These are phyloP conservation scores for Aspergillus pseudoglaucus DNA, from an alignment of 2,329 filamentous ascomycete species.

Conservation along the genomic window DNA sequence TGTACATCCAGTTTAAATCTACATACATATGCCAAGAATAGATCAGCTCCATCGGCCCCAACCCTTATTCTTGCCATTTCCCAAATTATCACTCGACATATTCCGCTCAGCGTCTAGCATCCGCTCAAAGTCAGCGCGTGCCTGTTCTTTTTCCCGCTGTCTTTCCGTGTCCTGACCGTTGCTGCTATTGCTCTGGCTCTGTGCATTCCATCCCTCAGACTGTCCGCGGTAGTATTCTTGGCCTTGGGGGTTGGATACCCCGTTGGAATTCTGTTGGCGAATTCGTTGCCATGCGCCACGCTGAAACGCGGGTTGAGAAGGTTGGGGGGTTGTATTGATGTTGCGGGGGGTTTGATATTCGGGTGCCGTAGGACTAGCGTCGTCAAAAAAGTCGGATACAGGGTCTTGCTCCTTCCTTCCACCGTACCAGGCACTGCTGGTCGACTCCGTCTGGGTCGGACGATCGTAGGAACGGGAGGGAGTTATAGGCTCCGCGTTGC, in stretches of 20 bases:
- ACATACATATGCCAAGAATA: neutral
- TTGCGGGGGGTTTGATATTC: slow-evolving; percentile 22
- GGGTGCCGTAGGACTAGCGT: slow-evolving; percentile 30
- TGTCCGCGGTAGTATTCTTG: neutral
- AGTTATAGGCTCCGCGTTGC: neutral
- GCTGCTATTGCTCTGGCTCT: neutral
- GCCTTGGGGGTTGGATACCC: slow-evolving; percentile 1
- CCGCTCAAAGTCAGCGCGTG: slow-evolving; percentile 39
- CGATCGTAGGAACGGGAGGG: neutral
- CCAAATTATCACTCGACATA: slow-evolving; percentile 10
- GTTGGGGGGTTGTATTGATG: neutral
- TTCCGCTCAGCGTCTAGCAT: slow-evolving; percentile 38
- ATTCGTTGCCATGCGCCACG: slow-evolving; percentile 36
- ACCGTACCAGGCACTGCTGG: neutral
- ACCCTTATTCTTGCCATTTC: slow-evolving; percentile 7
- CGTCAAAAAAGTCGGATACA: slow-evolving; percentile 26
- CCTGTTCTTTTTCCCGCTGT: slow-evolving; percentile 29
- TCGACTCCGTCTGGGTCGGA: too few species aligned
- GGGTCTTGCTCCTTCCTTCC: slow-evolving; percentile 6
- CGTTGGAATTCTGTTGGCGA: slow-evolving; percentile 20
- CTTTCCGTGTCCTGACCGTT: slow-evolving; percentile 11
- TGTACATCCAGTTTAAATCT: neutral
- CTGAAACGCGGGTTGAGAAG: neutral
- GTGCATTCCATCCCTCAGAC: slow-evolving; percentile 2
- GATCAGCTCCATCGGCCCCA: slow-evolving; percentile 17